Conservation (phyloP, 2,329 filamentous ascomycete species). For the Clonostachys rosea region DNA sequence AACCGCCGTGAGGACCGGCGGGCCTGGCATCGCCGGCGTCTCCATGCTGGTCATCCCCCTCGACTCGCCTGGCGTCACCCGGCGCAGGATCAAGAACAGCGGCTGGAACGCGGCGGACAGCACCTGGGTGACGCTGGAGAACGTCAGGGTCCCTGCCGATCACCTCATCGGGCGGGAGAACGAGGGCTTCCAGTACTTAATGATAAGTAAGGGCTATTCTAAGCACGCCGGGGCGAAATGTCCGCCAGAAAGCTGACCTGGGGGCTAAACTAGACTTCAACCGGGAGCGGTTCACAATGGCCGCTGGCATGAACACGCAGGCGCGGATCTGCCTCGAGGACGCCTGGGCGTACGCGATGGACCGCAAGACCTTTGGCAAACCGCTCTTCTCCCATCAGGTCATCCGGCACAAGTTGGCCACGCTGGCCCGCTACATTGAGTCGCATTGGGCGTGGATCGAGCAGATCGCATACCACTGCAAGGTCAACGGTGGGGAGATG, state of each 20-base stretch:
- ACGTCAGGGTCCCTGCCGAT: conserved; percentile 46
- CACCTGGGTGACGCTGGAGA: conserved; percentile 50
- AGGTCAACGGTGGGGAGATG: background rate
- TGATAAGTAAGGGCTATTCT: conserved; percentile 30
- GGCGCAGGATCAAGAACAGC: conserved; percentile 54
- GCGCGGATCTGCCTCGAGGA: conserved; percentile 50
- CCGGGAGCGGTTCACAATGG: conserved; percentile 53
- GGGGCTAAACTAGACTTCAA: conserved; percentile 37
- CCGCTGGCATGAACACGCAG: conserved; percentile 50
- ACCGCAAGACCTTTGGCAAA: conserved; percentile 52
- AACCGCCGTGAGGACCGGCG: conserved; percentile 56
- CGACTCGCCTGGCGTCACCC: conserved; percentile 38
- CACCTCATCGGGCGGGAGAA: conserved; percentile 51
- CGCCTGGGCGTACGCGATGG: conserved; percentile 44
- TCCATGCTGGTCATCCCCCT: conserved; percentile 54
- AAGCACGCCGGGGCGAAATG: background rate
- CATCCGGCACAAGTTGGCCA: conserved; percentile 56
- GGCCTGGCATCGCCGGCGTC: conserved; percentile 45
- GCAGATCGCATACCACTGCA: conserved; percentile 50
- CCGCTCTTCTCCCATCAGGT: conserved; percentile 53
- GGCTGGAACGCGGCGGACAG: conserved; percentile 63
- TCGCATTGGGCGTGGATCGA: conserved; percentile 58
- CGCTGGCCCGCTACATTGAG: conserved; percentile 54
- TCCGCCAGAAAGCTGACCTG: background rate
- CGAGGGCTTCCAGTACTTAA: conserved; percentile 51